These are phyloP conservation scores for Vaccinium macrocarpon DNA, from an alignment of 148 eudicot genomes.

Conservation along the genomic window DNA sequence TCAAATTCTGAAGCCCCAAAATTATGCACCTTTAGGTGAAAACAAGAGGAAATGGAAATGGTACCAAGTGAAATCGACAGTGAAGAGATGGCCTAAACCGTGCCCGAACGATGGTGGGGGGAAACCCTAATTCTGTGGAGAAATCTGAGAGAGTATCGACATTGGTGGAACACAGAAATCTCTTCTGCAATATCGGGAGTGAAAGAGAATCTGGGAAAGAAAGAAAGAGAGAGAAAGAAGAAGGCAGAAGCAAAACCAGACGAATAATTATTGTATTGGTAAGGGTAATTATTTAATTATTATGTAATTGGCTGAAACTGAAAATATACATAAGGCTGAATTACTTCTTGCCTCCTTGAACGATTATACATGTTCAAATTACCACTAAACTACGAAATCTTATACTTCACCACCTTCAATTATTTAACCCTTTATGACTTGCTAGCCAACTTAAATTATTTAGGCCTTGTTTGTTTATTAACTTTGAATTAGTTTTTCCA, in stretches of 20 bases:
- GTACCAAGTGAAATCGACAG: constrained; percentile 1
- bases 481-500: too few species aligned
- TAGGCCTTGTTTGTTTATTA: too few species aligned
- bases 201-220: neutral
- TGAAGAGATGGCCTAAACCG: neutral
- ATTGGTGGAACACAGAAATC: constrained; percentile 33
- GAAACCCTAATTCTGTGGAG: neutral
- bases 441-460: too few species aligned
- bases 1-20: constrained; percentile 26
- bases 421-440: neutral
- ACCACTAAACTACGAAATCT: neutral
- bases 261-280: neutral
- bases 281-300: too few species aligned
- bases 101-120: neutral
- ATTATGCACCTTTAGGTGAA: neutral
- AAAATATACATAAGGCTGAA: neutral
- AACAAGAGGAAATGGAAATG: neutral
- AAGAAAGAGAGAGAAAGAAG: neutral
- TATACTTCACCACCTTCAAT: neutral
- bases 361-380: neutral
- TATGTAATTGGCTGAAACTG: constrained; percentile 11
- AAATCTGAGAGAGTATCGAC: constrained; percentile 22
- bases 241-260: neutral
- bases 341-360: neutral
- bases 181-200: constrained; percentile 13